Conservation (phyloP, 2,329 filamentous ascomycete genomes). For the Didymella sp. region DNA sequence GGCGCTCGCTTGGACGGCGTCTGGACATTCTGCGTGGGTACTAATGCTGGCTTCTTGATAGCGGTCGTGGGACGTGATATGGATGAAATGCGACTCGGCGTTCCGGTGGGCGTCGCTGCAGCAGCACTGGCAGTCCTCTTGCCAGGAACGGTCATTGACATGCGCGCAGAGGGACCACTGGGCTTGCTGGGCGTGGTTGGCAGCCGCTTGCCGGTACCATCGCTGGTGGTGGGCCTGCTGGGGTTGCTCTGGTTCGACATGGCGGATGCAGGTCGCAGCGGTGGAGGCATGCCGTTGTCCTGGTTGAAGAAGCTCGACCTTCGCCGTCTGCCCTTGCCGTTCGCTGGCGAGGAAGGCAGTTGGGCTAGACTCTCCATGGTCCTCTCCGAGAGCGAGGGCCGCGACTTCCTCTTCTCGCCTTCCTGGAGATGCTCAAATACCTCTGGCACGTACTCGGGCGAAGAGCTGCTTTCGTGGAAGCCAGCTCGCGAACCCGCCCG, state of each 20-base stretch:
- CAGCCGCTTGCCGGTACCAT: constrained; percentile 43
- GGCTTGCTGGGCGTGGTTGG: constrained; percentile 43
- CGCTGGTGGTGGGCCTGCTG: constrained; percentile 59
- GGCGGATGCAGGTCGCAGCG: constrained; percentile 69
- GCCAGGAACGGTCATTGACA: constrained; percentile 47
- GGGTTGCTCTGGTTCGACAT: constrained; percentile 61
- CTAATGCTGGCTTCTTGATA: constrained; percentile 40
- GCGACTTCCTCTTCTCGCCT: constrained; percentile 46
- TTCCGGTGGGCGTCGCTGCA: constrained; percentile 29
- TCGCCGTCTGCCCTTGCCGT: constrained; percentile 64
- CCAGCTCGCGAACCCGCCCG: constrained; percentile 43
- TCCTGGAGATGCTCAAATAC: constrained; percentile 21
- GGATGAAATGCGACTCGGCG: constrained; percentile 42
- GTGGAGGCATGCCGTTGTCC: constrained; percentile 65
- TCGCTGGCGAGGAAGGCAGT: constrained; percentile 74
- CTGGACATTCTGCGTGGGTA: constrained; percentile 36
- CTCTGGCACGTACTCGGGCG: constrained; percentile 32
- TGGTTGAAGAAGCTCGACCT: constrained; percentile 76
- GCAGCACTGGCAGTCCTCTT: constrained; percentile 48
- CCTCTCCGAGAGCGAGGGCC: constrained; percentile 76
- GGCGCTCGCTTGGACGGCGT: constrained; percentile 41
- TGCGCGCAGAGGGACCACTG: constrained; percentile 23
- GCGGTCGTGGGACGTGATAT: constrained; percentile 45
- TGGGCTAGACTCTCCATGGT: constrained; percentile 84
- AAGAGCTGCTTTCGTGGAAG: constrained; percentile 37